phyloP scores from a whole-genome alignment of 192 early-diverging fungal species.

The Paraglomus brasilianum region DNA sequence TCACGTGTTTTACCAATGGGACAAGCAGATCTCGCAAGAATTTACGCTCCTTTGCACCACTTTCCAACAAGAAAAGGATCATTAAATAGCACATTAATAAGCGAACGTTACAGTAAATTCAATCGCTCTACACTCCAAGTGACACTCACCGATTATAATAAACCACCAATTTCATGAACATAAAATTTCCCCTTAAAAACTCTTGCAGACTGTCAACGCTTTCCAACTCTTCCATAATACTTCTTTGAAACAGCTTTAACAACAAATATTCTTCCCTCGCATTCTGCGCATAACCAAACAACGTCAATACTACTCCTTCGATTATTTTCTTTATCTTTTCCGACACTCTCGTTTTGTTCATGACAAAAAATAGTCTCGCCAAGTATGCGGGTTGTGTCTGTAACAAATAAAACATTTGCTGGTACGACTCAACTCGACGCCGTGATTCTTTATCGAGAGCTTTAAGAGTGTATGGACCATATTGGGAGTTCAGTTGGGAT shows the following conservation, averaged over 20 bases:
- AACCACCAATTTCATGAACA: conserved; percentile 96
- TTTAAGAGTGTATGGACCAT: conserved; percentile 65
- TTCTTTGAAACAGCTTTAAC: conserved; percentile 88
- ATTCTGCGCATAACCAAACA: conserved; percentile 98
- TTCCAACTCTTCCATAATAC: conserved; percentile 88
- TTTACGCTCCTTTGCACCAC: conserved; percentile 91
- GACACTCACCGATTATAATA: conserved; percentile 79
- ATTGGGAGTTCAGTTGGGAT: conserved; percentile 43
- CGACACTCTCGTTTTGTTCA: conserved; percentile 78
- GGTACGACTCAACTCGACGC: conserved; percentile 77
- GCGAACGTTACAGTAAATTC: too few relatives aligned
- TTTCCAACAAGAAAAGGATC: conserved; percentile 10
- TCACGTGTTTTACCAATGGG: conserved; percentile 77
- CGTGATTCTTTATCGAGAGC: conserved; percentile 85
- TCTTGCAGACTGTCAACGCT: conserved; percentile 81
- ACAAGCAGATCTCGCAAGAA: conserved; percentile 84
- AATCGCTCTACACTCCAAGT: conserved; percentile 10
- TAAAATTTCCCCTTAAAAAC: conserved; percentile 92
- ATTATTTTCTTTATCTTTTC: conserved; percentile 74
- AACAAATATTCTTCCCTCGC: conserved; percentile 94
- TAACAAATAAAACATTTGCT: conserved; percentile 93
- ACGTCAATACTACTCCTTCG: conserved; percentile 84
- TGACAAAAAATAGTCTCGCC: conserved; percentile 79
- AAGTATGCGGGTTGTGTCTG: conserved; percentile 96
- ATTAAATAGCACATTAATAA: not conserved